Percentiles rank a stretch among this genome's conserved stretches.
Conservation (phyloP, 106 monocot genomes). For the Dendrobium catenatum region DNA sequence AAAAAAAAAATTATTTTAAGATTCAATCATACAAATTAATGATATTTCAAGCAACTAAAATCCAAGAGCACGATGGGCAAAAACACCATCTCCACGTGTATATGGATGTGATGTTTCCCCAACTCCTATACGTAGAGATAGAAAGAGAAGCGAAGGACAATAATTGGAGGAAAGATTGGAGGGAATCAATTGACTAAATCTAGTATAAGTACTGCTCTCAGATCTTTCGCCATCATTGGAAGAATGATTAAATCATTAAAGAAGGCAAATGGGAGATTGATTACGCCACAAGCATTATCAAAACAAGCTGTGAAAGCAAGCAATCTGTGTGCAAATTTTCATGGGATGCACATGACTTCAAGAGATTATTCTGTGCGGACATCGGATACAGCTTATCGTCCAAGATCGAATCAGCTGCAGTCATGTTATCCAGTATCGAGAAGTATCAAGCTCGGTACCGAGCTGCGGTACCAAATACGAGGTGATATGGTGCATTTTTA, state of each 20-base stretch:
- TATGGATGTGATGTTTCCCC: conserved; percentile 1
- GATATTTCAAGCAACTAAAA: not conserved
- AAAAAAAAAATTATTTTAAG: no score
- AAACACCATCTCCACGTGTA: not conserved
- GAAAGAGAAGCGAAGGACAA: no score
- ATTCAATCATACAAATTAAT: not conserved
- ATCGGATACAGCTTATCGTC: no score
- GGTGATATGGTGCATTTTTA: no score
- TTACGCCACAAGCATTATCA: not conserved
- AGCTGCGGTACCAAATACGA: no score
- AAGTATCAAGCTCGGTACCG: no score
- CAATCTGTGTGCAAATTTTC: not conserved
- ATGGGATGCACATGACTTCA: not conserved
- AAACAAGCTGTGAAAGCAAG: not conserved
- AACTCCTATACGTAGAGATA: not conserved
- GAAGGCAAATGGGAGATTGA: not conserved
- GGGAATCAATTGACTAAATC: not conserved
- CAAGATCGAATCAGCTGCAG: no score
- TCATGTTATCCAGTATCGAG: no score
- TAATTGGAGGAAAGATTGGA: not conserved
- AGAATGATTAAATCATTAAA: not conserved
- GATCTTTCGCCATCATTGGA: not conserved
- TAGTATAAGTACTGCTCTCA: not conserved
- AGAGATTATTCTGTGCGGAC: no score
- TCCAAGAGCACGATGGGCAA: not conserved